Evolutionary conservation across 495 filamentous ascomycete genomes (phyloP).

Genomic region (Xylaria cubensis): DNA sequence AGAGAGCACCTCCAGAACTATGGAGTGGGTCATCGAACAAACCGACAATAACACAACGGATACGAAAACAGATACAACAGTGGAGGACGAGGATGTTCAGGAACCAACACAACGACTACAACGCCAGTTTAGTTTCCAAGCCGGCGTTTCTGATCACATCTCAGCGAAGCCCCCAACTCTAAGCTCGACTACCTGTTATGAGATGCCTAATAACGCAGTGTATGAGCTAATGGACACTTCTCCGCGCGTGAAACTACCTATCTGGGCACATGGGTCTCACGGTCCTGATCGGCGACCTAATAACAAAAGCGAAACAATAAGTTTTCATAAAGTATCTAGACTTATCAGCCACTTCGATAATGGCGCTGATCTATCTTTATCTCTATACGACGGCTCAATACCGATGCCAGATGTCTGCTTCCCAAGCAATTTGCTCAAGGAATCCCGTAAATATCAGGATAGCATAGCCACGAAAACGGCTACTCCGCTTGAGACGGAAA

Average conservation of each 20-base stretch:
- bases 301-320: neutral
- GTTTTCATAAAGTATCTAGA: neutral
- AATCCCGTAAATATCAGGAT: neutral
- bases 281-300: neutral
- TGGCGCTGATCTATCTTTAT: neutral
- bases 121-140: constrained; percentile 23
- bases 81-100: neutral
- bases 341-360: neutral
- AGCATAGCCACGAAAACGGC: neutral
- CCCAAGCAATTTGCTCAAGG: neutral
- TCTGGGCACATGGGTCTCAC: neutral
- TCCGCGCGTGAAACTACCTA: neutral
- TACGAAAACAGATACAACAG: neutral
- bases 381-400: neutral
- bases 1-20: constrained; percentile 1
- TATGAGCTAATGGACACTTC: constrained; percentile 27
- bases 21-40: constrained; percentile 10
- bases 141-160: constrained; percentile 6
- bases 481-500: constrained; percentile 17
- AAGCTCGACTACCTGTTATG: neutral
- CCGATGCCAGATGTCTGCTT: neutral
- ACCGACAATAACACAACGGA: neutral
- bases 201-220: constrained; percentile 13
- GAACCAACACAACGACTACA: constrained; percentile 10
- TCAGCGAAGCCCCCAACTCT: neutral